These are phyloP conservation scores for Penstemon eatonii DNA, from an alignment of 257 asterid genomes.

Conservation along the genomic window DNA sequence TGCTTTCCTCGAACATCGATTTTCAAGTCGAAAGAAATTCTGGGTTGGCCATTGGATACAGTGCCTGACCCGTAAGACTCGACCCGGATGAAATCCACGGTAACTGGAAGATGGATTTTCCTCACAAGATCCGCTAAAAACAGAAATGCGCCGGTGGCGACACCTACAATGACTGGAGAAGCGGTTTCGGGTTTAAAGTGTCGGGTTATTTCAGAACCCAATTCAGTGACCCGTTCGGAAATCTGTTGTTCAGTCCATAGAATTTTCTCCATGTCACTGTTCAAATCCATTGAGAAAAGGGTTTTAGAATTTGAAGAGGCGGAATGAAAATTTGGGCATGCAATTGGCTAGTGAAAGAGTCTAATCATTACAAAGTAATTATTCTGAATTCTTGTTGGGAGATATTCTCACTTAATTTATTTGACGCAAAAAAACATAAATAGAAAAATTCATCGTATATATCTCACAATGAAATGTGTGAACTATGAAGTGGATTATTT, in stretches of 20 bases:
- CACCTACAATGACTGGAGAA: conserved; percentile 72
- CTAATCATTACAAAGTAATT: too few relatives aligned
- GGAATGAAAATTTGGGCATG: too few relatives aligned
- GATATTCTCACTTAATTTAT: too few relatives aligned
- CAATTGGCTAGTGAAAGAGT: too few relatives aligned
- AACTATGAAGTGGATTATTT: too few relatives aligned
- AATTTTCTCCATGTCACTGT: conserved; percentile 48
- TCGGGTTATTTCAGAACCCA: conserved; percentile 60
- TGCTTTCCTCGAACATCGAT: conserved; percentile 69
- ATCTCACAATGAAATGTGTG: too few relatives aligned
- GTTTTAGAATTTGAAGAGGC: too few relatives aligned
- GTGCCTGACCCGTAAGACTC: conserved; percentile 86
- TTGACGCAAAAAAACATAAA: too few relatives aligned
- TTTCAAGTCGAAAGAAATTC: conserved; percentile 66
- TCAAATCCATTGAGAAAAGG: conserved; percentile 32
- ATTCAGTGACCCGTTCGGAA: conserved; percentile 51
- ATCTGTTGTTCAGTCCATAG: conserved; percentile 60
- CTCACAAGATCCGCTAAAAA: conserved; percentile 88
- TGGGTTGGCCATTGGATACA: conserved; percentile 70
- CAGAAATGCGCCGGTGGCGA: conserved; percentile 90
- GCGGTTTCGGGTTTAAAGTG: conserved; percentile 41
- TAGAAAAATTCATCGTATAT: too few relatives aligned
- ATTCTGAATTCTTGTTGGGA: too few relatives aligned
- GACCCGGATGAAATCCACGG: conserved; percentile 75
- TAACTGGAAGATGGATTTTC: conserved; percentile 55